A percentile compares a stretch with the other conserved stretches of the same genome.
Evolutionary conservation across 2,329 filamentous ascomycete genomes (phyloP).

Genomic region (Fusarium chlamydosporum): DNA sequence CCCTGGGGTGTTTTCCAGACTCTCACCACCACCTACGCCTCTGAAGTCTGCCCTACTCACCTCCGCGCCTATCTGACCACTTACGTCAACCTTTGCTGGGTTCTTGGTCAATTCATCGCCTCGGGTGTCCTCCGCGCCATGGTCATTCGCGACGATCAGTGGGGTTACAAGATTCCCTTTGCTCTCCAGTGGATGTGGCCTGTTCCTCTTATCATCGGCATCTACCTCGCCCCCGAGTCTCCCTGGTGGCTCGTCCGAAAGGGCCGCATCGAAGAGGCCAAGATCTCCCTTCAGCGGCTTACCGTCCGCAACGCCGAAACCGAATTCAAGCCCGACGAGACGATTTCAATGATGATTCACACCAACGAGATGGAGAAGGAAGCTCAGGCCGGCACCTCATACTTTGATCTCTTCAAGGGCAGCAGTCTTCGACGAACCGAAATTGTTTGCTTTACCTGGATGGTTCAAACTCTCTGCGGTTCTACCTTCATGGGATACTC

Average conservation of each 20-base stretch:
- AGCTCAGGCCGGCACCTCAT: constrained; percentile 58
- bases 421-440: constrained; percentile 62
- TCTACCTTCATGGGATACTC: constrained; percentile 69
- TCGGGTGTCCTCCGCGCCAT: constrained; percentile 61
- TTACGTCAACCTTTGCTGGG: constrained; percentile 66
- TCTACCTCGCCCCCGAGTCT: constrained; percentile 63
- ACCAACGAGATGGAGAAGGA: constrained; percentile 65
- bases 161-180: constrained; percentile 65
- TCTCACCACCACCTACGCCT: constrained; percentile 63
- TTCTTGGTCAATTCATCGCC: constrained; percentile 63
- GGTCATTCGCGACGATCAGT: constrained; percentile 56
- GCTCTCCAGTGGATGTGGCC: constrained; percentile 66
- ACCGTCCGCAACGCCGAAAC: constrained; percentile 55
- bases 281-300: constrained; percentile 57
- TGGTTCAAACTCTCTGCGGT: constrained; percentile 59
- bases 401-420: constrained; percentile 64
- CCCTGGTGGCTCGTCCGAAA: constrained; percentile 66
- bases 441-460: constrained; percentile 62
- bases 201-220: constrained; percentile 59
- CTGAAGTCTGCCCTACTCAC: constrained; percentile 62
- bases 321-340: constrained; percentile 59
- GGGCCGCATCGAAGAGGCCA: constrained; percentile 58
- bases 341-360: constrained; percentile 65
- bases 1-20: constrained; percentile 65
- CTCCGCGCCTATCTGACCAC: constrained; percentile 65